A percentile compares a stretch with the other conserved stretches of the same genome.
Conservation (phyloP, 73 alveolate genomes). For the Paramecium tetraurelia region DNA sequence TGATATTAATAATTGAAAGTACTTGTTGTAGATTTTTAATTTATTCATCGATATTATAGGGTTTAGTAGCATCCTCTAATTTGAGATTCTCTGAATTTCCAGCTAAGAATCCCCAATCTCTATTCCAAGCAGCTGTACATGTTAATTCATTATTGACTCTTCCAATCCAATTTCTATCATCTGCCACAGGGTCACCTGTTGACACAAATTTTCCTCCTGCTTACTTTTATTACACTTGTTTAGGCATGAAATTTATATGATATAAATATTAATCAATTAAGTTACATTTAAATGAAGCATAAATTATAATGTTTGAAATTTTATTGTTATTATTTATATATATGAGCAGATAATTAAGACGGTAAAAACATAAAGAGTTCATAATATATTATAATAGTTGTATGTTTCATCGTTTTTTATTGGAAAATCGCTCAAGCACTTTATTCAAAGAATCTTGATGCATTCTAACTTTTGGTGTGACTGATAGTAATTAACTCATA, state of each 20-base stretch:
- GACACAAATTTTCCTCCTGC: slow-evolving; percentile 58
- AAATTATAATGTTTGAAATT: background rate
- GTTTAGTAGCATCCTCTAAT: slow-evolving; percentile 62
- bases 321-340: background rate
- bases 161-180: slow-evolving; percentile 66
- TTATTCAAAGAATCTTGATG: background rate
- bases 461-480: background rate
- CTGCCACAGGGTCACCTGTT: slow-evolving; percentile 67
- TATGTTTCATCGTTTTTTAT: background rate
- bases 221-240: slow-evolving; percentile 1
- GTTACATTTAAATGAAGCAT: background rate
- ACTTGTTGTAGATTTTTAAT: slow-evolving; percentile 51
- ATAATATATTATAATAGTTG: background rate
- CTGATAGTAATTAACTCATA: background rate
- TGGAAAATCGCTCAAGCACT: slow-evolving; percentile 24
- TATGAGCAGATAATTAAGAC: background rate
- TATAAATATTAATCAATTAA: background rate
- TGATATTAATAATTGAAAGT: background rate
- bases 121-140: slow-evolving; percentile 62
- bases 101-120: slow-evolving; percentile 66
- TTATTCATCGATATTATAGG: slow-evolving; percentile 57
- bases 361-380: background rate
- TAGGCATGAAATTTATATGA: slow-evolving; percentile 3
- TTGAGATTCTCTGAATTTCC: slow-evolving; percentile 58
- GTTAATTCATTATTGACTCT: slow-evolving; percentile 61